Conservation (phyloP, 768 basidiomycete species). For the Suillus decipiens region DNA sequence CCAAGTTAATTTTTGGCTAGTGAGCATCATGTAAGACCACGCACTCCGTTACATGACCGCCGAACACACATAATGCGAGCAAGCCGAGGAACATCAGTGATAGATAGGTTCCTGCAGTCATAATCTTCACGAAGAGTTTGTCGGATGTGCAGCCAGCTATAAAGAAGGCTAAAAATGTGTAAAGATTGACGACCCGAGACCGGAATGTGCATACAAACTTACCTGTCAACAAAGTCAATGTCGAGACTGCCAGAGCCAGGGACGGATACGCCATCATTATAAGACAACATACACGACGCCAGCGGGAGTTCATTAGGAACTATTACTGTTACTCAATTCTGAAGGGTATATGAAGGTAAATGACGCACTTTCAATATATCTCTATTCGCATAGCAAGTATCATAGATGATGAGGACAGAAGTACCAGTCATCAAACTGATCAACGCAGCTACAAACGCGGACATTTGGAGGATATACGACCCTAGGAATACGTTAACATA, state of each 20-base stretch:
- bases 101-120: neutral
- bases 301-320: neutral
- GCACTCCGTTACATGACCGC: neutral
- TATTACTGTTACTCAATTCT: neutral
- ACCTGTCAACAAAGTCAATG: neutral
- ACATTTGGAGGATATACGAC: neutral
- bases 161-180: neutral
- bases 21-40: neutral
- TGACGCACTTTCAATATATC: neutral
- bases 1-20: neutral
- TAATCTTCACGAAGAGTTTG: neutral
- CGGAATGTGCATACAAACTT: neutral
- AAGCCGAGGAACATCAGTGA: neutral
- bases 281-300: neutral
- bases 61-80: neutral
- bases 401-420: slow-evolving; percentile 6
- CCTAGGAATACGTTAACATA: neutral
- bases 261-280: slow-evolving; percentile 3
- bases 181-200: neutral
- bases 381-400: neutral
- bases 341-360: neutral
- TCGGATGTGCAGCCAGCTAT: slow-evolving; percentile 4
- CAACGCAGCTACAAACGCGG: neutral
- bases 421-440: slow-evolving; percentile 3
- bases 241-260: neutral